A percentile compares a stretch with the other conserved stretches of the same genome.
These are phyloP conservation scores for Austroboletus eburneus DNA, from an alignment of 768 basidiomycete species.

Conservation along the genomic window DNA sequence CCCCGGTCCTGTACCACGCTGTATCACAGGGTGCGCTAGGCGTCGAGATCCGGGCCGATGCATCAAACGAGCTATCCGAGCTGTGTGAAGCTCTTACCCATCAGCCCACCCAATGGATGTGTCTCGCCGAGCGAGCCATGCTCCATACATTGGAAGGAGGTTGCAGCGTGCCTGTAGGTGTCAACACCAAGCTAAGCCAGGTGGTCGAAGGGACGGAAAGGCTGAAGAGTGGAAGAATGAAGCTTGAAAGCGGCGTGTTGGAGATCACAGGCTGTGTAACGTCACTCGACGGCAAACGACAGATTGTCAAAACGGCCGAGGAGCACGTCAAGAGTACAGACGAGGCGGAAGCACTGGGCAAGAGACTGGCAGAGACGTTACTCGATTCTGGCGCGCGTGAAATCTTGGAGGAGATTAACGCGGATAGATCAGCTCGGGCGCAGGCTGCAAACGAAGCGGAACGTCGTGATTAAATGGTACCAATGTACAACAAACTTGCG, in stretches of 20 bases:
- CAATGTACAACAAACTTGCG: conserved; percentile 25
- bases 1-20: conserved; percentile 79
- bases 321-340: conserved; percentile 46
- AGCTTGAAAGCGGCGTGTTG: conserved; percentile 39
- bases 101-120: conserved; percentile 70
- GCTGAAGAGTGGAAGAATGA: conserved; percentile 28
- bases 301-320: conserved; percentile 63
- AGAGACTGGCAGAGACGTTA: conserved; percentile 57
- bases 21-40: conserved; percentile 94
- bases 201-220: conserved; percentile 29
- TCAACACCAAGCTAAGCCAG: conserved; percentile 47
- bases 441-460: conserved; percentile 37
- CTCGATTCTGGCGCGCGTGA: conserved; percentile 67
- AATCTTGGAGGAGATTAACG: conserved; percentile 82
- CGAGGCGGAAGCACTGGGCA: conserved; percentile 70
- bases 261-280: conserved; percentile 82
- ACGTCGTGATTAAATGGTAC: no score
- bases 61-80: conserved; percentile 50
- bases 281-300: conserved; percentile 64
- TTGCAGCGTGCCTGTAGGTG: conserved; percentile 95
- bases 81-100: conserved; percentile 71
- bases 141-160: conserved; percentile 92
- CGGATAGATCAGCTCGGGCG: conserved; percentile 51
- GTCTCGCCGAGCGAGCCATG: conserved; percentile 82
- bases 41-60: conserved; percentile 75